Evolutionary conservation across 805 yeast genomes (phyloP), one percentile per base, ranked within the genome.

Genomic region (Brettanomyces naardenensis): DNA sequence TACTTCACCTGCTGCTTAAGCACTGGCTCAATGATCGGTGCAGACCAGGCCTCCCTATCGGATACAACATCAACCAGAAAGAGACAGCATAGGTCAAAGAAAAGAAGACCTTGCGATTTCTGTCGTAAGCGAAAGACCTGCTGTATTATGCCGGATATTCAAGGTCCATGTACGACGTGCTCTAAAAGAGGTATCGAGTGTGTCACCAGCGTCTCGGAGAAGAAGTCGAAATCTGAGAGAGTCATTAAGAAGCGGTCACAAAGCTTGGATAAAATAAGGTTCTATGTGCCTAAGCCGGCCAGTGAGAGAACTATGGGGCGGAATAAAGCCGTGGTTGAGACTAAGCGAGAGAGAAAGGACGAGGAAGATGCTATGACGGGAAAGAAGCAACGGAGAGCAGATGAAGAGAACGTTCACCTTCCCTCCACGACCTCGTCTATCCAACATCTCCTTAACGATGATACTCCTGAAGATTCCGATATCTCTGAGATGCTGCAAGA

Each of bases 41-140:
- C n/a, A n/a, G n/a, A n/a, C n/a, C n/a, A n/a, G n/a, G n/a, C n/a
- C n/a, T n/a, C n/a, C n/a, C n/a, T n/a, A n/a, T n/a, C n/a, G n/a
- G n/a, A n/a, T n/a, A n/a, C n/a, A n/a, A n/a, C n/a, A n/a, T n/a
- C n/a, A n/a, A n/a, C n/a, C n/a, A n/a, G n/a, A n/a, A 35, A 35
- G 11, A 20, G 39, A 20, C 18, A 21, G 73, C 73, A 47, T 66
- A 73, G 20, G 75, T 72, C 49, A 56, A 80, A 43, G 80, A 75
- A 45, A 71, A 76, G 28, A 73, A 73, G 45, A 53, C 75, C 31
- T 63, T 61, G 37, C 79, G 75, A 37, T 73, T 74, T 51, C 73
- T 74, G 52, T 62, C 70, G 46, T 75, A 75, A 25, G 65, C 66
- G 26, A 64, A 70, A 22, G 60, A 66, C 46, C 62, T 70, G 33